Base-by-base conservation (phyloP, 768 basidiomycete genomes). In the Phlebiopsis flavidoalba region DNA sequence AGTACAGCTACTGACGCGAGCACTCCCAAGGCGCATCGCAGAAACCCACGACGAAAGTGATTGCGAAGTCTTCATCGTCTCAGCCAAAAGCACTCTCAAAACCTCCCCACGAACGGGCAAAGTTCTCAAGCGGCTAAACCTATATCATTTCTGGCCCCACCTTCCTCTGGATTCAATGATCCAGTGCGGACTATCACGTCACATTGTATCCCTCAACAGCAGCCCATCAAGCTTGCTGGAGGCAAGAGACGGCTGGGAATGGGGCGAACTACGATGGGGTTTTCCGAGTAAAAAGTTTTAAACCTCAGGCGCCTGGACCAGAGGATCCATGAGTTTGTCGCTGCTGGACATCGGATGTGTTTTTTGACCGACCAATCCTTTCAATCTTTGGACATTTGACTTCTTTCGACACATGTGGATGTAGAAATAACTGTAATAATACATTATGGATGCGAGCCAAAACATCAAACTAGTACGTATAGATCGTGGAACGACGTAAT, bases 221-320 rank as follows among this genome's bases (percentile, higher is more conserved):
- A 45, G 22, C 36, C 54, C 14, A 21, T 21, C 4, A 45, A 57
- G 4, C 11, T 55, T 0, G 57, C 45, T n/a, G 79, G 78, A 33
- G 70, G 70, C 17, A 88, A 87, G 65, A 77, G 85, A 60, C 76
- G 85, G 48, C 72, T 88, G 56, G 87, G 87, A 0, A 86, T 88
- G 85, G 84, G 84, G 17, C 75, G 82, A 64, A 70, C 71, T 4
- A 71, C 70, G 7, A 71, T 64, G 24, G n/a, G 81, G 83, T 3
- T 88, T 88, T 67, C 65, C 81, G 22, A 89, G 87, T 70, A 89
- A 88, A 72, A 88, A 85, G 72, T 88, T n/a, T 87, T 77, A 88
- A 86, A 71, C 69, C 75, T n/a, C 85, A 81, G 8, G 17, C 59
- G 21, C 33, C 26, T 35, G 24, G 55, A 19, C 19, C 26, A n/a